phyloP scores from a whole-genome alignment of 1,284 basidiomycete species.

The Tremellales sp. region DNA sequence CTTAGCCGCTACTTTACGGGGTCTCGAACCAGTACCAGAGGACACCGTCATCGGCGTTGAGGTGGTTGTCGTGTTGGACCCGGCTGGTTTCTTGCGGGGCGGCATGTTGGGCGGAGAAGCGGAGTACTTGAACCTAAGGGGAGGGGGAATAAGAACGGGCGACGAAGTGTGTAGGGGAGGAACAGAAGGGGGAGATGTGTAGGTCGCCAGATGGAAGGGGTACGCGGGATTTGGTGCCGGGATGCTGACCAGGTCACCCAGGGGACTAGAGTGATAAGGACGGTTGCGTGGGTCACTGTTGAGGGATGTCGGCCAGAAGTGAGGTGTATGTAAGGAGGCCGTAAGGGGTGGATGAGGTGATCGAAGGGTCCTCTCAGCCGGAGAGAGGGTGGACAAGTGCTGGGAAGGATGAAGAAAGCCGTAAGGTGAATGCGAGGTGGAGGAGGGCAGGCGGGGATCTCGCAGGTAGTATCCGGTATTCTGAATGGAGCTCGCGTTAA shows the following conservation, averaged over 20 bases:
- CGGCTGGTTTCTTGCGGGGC: constrained; percentile 31
- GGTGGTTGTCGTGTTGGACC: constrained; percentile 8
- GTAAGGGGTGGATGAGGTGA: constrained; percentile 45
- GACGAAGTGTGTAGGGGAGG: constrained; percentile 17
- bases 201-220: background rate
- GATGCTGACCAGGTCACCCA: constrained; percentile 11
- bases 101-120: constrained; percentile 40
- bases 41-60: constrained; percentile 15
- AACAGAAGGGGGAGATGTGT: constrained; percentile 10
- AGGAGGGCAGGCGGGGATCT: background rate
- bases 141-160: constrained; percentile 38
- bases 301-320: constrained; percentile 15
- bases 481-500: too few species aligned
- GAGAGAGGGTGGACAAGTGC: constrained; percentile 21
- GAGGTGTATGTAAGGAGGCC: constrained; percentile 21
- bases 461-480: background rate
- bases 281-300: background rate
- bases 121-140: constrained; percentile 42
- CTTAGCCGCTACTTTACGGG: constrained; percentile 14
- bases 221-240: background rate
- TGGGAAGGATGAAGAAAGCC: constrained; percentile 15
- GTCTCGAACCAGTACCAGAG: constrained; percentile 9
- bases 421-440: constrained; percentile 13
- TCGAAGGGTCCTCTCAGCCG: constrained; percentile 32
- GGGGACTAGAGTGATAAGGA: constrained; percentile 15